Conservation (phyloP, 768 basidiomycete species). For the Collybiopsis confluens region DNA sequence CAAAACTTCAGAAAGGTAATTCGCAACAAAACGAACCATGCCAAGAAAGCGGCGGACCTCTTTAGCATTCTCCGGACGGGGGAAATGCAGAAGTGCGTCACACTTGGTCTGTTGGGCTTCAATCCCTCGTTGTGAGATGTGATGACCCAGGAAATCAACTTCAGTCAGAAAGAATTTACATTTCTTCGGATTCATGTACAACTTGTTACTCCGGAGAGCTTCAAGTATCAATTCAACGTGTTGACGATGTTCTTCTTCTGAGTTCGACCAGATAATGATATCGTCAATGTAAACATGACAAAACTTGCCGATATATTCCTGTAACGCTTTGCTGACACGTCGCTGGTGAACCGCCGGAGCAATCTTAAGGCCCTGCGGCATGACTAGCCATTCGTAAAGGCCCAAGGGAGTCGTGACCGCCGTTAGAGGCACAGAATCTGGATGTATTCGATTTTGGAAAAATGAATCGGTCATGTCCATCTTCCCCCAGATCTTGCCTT, state of each 20-base stretch:
- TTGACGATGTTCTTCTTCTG: slow-evolving; percentile 20
- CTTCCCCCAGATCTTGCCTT: slow-evolving; percentile 28
- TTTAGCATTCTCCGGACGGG: slow-evolving; percentile 6
- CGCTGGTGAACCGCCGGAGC: slow-evolving; percentile 26
- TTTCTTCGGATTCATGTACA: slow-evolving; percentile 20
- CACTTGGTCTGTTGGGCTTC: no score
- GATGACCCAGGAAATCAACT: slow-evolving; percentile 11
- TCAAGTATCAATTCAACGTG: slow-evolving; percentile 20
- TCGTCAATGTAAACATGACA: slow-evolving; percentile 34
- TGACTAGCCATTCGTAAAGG: slow-evolving; percentile 13
- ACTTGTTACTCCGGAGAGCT: slow-evolving; percentile 11
- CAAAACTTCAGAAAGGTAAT: slow-evolving; percentile 12
- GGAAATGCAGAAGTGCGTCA: slow-evolving; percentile 18
- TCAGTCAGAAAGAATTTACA: neutral
- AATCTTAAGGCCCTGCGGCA: slow-evolving; percentile 18
- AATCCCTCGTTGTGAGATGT: no score
- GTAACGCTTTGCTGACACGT: slow-evolving; percentile 19
- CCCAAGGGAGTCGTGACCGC: neutral
- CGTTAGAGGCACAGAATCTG: neutral
- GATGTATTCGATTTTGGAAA: slow-evolving; percentile 21
- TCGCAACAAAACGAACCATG: slow-evolving; percentile 15
- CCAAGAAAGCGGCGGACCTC: slow-evolving; percentile 20
- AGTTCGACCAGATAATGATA: slow-evolving; percentile 31
- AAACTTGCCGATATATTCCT: slow-evolving; percentile 22
- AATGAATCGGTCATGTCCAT: slow-evolving; percentile 36